phyloP scores from a whole-genome alignment of 495 filamentous ascomycete species.

The Diplogelasinospora grovesii region DNA sequence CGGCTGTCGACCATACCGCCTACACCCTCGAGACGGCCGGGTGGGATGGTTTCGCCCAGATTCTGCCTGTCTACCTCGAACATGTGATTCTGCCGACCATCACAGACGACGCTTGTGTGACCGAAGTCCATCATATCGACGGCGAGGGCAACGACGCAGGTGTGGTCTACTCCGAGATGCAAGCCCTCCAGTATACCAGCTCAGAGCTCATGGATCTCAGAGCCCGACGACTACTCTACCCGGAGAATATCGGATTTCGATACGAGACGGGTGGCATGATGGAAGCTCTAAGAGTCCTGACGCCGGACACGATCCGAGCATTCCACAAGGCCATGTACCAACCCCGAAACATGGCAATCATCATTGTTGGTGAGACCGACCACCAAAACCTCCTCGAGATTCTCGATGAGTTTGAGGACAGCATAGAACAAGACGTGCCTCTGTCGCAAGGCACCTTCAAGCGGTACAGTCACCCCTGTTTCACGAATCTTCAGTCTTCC shows the following conservation, averaged over 20 bases:
- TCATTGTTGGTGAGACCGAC: conserved; percentile 85
- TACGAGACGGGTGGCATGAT: conserved; percentile 98
- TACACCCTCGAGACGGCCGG: conserved; percentile 93
- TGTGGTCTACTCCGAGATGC: conserved; percentile 99
- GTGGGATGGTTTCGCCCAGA: conserved; percentile 93
- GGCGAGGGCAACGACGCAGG: conserved; percentile 90
- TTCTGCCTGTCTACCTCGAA: conserved; percentile 91
- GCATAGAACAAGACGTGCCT: conserved; percentile 75
- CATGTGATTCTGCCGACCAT: conserved; percentile 87
- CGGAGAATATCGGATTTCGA: conserved; percentile 81
- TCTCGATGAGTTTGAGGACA: conserved; percentile 81
- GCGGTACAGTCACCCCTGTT: conserved; percentile 26
- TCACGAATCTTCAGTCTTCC: neutral
- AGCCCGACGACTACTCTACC: conserved; percentile 73
- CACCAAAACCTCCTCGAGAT: conserved; percentile 72
- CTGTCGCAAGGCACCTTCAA: conserved; percentile 67
- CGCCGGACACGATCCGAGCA: conserved; percentile 77
- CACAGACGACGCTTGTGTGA: conserved; percentile 88
- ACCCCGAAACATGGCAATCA: conserved; percentile 86
- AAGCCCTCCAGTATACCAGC: conserved; percentile 80
- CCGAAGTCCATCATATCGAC: conserved; percentile 94
- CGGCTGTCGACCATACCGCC: conserved; percentile 88
- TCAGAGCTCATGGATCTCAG: conserved; percentile 77
- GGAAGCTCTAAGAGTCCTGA: conserved; percentile 78
- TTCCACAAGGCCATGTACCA: conserved; percentile 99